phyloP scores from a whole-genome alignment of 768 basidiomycete genomes.

The Mycena leptocephala region DNA sequence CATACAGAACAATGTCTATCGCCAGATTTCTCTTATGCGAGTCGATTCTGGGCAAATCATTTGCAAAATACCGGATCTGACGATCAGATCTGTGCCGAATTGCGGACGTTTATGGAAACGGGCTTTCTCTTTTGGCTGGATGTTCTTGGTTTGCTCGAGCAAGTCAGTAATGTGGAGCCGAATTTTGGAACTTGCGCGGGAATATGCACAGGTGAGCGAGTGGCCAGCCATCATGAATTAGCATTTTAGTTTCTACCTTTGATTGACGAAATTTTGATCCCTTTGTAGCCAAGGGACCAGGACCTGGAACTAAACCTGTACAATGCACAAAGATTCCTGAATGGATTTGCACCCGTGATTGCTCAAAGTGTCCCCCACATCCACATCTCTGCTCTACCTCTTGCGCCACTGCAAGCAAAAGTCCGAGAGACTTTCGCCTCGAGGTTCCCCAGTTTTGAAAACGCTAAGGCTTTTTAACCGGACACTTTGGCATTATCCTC shows the following conservation, averaged over 20 bases:
- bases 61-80: neutral
- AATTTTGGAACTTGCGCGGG: neutral
- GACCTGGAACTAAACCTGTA: neutral
- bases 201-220: neutral
- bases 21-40: neutral
- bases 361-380: too few relatives aligned
- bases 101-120: neutral
- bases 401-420: too few relatives aligned
- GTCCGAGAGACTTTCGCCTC: neutral
- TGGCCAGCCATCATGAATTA: too few relatives aligned
- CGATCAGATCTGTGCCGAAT: neutral
- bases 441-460: too few relatives aligned
- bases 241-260: too few relatives aligned
- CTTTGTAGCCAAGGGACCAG: neutral
- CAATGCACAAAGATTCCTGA: neutral
- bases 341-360: too few relatives aligned
- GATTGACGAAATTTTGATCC: neutral
- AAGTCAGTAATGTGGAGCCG: neutral
- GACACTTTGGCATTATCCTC: too few relatives aligned
- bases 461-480: too few relatives aligned
- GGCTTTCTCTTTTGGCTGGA: conserved; percentile 6
- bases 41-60: conserved; percentile 2
- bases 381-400: too few relatives aligned
- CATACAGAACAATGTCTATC: conserved; percentile 1
- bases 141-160: neutral